Conservation (phyloP, 176 grass and related monocot species). For the Oryza nivara region DNA sequence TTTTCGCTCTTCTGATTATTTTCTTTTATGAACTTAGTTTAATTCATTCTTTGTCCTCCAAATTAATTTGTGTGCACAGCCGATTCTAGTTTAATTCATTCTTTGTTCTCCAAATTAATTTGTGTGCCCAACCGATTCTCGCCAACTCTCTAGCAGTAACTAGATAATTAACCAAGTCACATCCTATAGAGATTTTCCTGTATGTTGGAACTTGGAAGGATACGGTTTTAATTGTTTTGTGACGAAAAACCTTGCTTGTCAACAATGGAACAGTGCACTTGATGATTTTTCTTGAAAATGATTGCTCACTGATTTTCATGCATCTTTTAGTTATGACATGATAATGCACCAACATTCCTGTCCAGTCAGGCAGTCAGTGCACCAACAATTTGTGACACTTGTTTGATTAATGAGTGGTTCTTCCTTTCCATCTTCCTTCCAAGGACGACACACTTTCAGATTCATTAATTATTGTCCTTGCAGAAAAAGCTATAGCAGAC, state of each 20-base stretch:
- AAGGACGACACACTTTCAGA: not conserved
- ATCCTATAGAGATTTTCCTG: not conserved
- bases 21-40: not conserved
- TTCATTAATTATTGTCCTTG: not conserved
- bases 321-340: not conserved
- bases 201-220: not conserved
- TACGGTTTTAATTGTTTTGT: not conserved
- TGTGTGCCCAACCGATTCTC: not conserved
- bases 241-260: not conserved
- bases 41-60: not conserved
- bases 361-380: not conserved
- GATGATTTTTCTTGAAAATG: constrained; percentile 1
- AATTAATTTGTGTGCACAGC: not conserved
- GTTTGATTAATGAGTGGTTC: not conserved
- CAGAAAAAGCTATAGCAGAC: constrained; percentile 8
- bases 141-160: not conserved
- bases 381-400: not conserved
- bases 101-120: not conserved
- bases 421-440: constrained; percentile 23
- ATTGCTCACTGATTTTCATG: not conserved
- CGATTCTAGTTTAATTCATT: not conserved
- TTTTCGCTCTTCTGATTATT: not conserved
- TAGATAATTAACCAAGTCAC: not conserved
- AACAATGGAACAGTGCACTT: not conserved
- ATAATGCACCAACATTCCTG: not conserved